Evolutionary conservation across 176 grass and related monocot genomes (phyloP).

Genomic region (Triticum turgidum): DNA sequence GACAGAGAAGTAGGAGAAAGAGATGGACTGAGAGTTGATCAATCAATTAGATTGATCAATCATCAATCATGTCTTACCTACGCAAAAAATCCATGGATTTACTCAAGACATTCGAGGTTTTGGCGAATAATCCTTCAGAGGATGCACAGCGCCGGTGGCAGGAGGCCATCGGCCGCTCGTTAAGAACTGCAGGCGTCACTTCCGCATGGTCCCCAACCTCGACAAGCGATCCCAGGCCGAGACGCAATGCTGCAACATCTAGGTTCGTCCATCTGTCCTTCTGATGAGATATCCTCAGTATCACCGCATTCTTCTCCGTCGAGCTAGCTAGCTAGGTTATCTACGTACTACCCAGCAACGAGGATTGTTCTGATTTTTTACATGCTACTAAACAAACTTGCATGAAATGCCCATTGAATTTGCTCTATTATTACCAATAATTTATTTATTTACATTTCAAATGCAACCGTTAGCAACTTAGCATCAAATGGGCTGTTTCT

Average conservation of each 20-base stretch:
- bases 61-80: constrained; percentile 37
- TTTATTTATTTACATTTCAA: neutral
- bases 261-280: constrained; percentile 26
- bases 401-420: neutral
- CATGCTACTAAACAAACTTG: neutral
- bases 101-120: constrained; percentile 72
- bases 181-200: constrained; percentile 70
- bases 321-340: too few species aligned
- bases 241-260: constrained; percentile 70
- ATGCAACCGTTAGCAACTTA: neutral
- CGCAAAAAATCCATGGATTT: constrained; percentile 66
- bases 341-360: too few species aligned
- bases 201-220: constrained; percentile 89
- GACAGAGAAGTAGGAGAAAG: too few species aligned
- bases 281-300: neutral
- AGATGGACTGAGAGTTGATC: too few species aligned
- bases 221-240: constrained; percentile 53
- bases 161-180: constrained; percentile 68
- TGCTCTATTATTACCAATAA: neutral
- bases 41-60: too few species aligned
- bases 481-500: neutral
- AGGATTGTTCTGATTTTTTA: neutral
- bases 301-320: neutral
- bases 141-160: constrained; percentile 89
- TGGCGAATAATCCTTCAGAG: constrained; percentile 75